Conservation (phyloP, 768 basidiomycete species). For the Tephrocybe sp. region DNA sequence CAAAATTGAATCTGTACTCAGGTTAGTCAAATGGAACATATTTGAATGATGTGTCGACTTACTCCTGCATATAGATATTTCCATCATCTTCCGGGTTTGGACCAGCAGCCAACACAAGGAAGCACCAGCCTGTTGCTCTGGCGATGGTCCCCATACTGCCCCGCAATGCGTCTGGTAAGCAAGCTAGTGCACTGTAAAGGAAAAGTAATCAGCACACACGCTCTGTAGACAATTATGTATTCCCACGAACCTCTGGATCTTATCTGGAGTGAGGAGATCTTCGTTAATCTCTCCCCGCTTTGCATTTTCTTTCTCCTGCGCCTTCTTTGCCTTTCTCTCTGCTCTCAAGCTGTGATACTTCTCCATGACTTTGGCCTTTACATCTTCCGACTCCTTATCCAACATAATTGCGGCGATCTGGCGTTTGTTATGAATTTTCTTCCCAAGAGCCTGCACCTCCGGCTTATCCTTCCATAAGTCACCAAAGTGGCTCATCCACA, state of each 20-base stretch:
- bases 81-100: not conserved
- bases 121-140: not conserved
- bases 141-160: not conserved
- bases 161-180: not conserved
- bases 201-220: not conserved
- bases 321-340: not conserved
- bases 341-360: not conserved
- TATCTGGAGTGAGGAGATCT: not conserved
- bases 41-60: not conserved
- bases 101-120: not conserved
- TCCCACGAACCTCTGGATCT: not conserved
- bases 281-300: not conserved
- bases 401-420: not conserved
- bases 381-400: not conserved
- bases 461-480: not conserved
- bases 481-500: not conserved
- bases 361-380: not conserved
- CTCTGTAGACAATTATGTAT: not conserved
- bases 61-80: conserved; percentile 1
- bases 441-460: not conserved
- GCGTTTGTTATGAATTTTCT: not conserved
- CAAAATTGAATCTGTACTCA: not conserved
- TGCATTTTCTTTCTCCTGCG: not conserved
- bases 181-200: not conserved
- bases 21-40: not conserved